Base-by-base conservation (phyloP, 345 rosid genomes). In the Salix dunnii region DNA sequence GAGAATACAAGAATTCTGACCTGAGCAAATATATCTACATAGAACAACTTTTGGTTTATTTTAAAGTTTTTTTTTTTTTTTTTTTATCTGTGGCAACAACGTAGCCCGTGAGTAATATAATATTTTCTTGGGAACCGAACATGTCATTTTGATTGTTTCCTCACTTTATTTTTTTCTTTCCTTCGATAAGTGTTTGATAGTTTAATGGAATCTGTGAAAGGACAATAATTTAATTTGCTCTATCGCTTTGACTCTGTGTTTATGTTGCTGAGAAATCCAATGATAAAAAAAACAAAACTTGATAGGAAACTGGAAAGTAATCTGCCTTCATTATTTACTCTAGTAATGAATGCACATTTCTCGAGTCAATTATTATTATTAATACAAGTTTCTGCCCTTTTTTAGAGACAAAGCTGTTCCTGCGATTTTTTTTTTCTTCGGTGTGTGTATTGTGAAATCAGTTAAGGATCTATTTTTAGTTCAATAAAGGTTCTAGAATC, bases 201-300 rank as follows among this genome's bases (percentile, higher is more conserved):
- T 81, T 70, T 72, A 63, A 40, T 81, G 65, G 85, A 53, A 40
- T 38, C 33, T 66, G 74, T 67, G 60, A 51, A 72, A 69, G 69
- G 78, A 67, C 78, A 70, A 64, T 71, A 33, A 53, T 36, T 72
- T 30, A 9, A 72, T 64, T 79, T 67, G 33, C 36, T 79, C 60
- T 67, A 72, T 78, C 71, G 20, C 7, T 71, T 55, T 76, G 66
- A 77, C 74, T 73, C 46, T 62, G 31, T 65, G 38, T 75, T 78
- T 38, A 17, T 46, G 74, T 79, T 74, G 82, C 76, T 76, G 84
- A 64, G 75, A 74, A 78, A 79, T 80, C 65, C 84, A 68, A 83
- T 35, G 53, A 51, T 23, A 65, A n/a, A 51, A 51, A 14, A 46
- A n/a, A 12, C 49, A 38, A 53, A 31, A 2, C 46, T 6, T 17